Conservation (phyloP, 768 basidiomycete species). For the Scleroderma bovista region DNA sequence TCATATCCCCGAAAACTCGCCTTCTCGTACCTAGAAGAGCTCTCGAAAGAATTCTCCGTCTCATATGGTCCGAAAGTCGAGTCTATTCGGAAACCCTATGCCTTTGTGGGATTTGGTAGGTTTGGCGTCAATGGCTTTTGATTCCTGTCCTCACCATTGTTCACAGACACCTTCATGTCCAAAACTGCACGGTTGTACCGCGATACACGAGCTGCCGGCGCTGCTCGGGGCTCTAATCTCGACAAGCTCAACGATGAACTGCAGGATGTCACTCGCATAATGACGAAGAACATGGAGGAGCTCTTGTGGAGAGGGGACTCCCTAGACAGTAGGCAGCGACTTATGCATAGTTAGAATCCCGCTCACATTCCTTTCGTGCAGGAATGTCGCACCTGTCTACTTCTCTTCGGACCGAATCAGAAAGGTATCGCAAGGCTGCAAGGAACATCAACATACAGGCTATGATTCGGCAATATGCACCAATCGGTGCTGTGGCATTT, state of each 20-base stretch:
- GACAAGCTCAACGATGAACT: conserved; percentile 93
- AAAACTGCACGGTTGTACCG: conserved; percentile 94
- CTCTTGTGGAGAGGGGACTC: conserved; percentile 97
- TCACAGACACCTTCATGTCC: conserved; percentile 93
- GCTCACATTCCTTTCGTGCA: conserved; percentile 25
- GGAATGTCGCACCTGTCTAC: conserved; percentile 97
- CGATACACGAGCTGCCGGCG: conserved; percentile 83
- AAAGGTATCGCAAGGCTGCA: conserved; percentile 95
- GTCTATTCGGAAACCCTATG: conserved; percentile 91
- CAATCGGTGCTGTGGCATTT: conserved; percentile 75
- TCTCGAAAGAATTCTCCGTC: conserved; percentile 91
- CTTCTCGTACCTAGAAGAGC: conserved; percentile 95
- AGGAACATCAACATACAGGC: conserved; percentile 91
- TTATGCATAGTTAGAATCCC: neutral
- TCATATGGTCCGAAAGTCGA: conserved; percentile 95
- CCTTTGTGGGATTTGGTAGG: conserved; percentile 96
- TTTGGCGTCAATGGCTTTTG: neutral
- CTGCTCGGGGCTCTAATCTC: conserved; percentile 58
- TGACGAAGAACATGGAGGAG: conserved; percentile 99
- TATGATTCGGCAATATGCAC: conserved; percentile 94
- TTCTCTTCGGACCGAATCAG: conserved; percentile 90
- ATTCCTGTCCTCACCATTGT: conserved; percentile 2
- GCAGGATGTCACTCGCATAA: conserved; percentile 96
- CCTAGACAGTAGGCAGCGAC: conserved; percentile 73
- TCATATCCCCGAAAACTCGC: conserved; percentile 96